A percentile compares a stretch with the other conserved stretches of the same genome.
Evolutionary conservation across 2,329 filamentous ascomycete species (phyloP).

Genomic region (Nothopassalora personata): DNA sequence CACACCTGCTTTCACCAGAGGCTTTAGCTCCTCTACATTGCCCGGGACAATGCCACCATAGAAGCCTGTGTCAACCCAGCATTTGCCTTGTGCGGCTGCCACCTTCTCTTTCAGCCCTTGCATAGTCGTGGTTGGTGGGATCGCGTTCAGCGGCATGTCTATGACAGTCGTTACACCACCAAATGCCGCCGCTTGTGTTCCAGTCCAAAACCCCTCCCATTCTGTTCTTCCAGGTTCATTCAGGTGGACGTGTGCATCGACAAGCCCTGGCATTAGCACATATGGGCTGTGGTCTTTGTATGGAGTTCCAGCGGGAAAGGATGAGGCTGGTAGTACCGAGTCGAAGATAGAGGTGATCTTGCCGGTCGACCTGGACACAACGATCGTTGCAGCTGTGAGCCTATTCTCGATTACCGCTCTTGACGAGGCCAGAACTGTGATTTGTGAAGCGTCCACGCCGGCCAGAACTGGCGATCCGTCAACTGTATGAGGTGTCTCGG

Average conservation of each 20-base stretch:
- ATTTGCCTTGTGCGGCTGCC: constrained; percentile 74
- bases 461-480: constrained; percentile 13
- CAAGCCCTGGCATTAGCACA: constrained; percentile 81
- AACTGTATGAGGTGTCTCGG: constrained; percentile 22
- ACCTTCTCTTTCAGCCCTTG: constrained; percentile 78
- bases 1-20: constrained; percentile 77
- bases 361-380: constrained; percentile 70
- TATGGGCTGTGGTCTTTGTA: constrained; percentile 83
- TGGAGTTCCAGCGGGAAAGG: constrained; percentile 65
- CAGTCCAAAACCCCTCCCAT: constrained; percentile 97
- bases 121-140: constrained; percentile 90
- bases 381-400: constrained; percentile 76
- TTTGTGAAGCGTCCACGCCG: constrained; percentile 26
- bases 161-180: constrained; percentile 95
- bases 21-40: constrained; percentile 72
- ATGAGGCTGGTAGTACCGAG: constrained; percentile 64
- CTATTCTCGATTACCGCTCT: constrained; percentile 73
- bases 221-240: constrained; percentile 95
- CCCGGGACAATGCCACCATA: constrained; percentile 93
- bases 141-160: constrained; percentile 96
- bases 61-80: constrained; percentile 98
- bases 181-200: constrained; percentile 86
- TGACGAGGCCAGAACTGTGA: constrained; percentile 77
- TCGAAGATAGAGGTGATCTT: constrained; percentile 76
- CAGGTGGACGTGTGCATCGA: constrained; percentile 95